phyloP scores from a whole-genome alignment of 2,329 filamentous ascomycete species.

The Cercospora zeae-maydis region DNA sequence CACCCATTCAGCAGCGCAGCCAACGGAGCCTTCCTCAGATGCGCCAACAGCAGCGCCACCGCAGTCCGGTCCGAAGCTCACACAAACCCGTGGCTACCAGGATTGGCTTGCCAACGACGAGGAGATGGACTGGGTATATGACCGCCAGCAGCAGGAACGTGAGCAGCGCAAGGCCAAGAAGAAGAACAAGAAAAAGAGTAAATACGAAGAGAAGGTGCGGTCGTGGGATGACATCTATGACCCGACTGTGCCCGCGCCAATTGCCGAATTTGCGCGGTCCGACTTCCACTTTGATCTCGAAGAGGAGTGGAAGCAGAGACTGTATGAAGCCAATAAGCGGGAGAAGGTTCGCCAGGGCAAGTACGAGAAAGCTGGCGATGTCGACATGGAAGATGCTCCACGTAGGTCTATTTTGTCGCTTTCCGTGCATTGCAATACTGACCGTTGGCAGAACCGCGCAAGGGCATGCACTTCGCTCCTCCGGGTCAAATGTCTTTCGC shows the following conservation, averaged over 20 bases:
- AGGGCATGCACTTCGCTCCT: slow-evolving; percentile 41
- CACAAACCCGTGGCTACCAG: slow-evolving; percentile 58
- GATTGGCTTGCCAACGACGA: slow-evolving; percentile 87
- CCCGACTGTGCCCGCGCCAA: slow-evolving; percentile 73
- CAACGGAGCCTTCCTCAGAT: slow-evolving; percentile 28
- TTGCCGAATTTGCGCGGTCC: slow-evolving; percentile 78
- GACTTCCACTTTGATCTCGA: slow-evolving; percentile 80
- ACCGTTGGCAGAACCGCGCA: slow-evolving; percentile 12
- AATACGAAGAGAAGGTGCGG: slow-evolving; percentile 39
- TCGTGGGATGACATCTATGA: slow-evolving; percentile 95
- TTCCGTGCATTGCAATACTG: slow-evolving; percentile 1
- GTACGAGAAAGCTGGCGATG: slow-evolving; percentile 42
- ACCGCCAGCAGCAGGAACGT: slow-evolving; percentile 55
- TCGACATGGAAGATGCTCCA: slow-evolving; percentile 39
- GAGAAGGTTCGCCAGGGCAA: slow-evolving; percentile 39
- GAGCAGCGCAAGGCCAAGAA: slow-evolving; percentile 75
- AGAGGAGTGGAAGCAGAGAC: slow-evolving; percentile 73
- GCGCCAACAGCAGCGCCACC: slow-evolving; percentile 23
- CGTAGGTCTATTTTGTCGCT: slow-evolving; percentile 6
- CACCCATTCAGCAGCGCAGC: slow-evolving; percentile 21
- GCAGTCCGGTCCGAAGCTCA: slow-evolving; percentile 29
- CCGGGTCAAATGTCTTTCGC: slow-evolving; percentile 41
- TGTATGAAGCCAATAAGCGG: slow-evolving; percentile 67
- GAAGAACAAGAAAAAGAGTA: slow-evolving; percentile 59
- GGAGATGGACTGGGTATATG: slow-evolving; percentile 57